phyloP scores from a whole-genome alignment of 2,329 filamentous ascomycete species.

The Trichoderma sp. region DNA sequence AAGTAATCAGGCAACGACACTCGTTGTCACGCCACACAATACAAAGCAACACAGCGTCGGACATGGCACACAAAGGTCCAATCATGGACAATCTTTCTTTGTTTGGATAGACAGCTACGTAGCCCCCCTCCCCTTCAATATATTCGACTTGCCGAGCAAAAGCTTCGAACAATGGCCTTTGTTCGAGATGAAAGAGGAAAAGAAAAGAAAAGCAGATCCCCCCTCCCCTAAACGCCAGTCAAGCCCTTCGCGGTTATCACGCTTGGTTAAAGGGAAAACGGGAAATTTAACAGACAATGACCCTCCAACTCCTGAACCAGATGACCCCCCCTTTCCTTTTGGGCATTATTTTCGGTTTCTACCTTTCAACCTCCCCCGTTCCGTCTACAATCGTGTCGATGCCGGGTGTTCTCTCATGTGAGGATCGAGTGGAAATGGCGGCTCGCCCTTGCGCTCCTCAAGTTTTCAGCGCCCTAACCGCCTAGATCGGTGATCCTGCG shows the following conservation, averaged over 20 bases:
- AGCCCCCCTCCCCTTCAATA: neutral
- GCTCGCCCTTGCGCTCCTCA: neutral
- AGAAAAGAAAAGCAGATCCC: neutral
- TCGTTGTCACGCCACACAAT: neutral
- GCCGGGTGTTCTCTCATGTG: neutral
- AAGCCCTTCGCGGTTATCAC: neutral
- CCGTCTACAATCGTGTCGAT: neutral
- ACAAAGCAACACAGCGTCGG: neutral
- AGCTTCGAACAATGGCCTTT: neutral
- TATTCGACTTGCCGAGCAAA: neutral
- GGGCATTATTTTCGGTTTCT: neutral
- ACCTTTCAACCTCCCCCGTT: neutral
- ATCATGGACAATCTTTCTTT: neutral
- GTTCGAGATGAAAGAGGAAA: neutral
- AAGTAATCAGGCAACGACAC: neutral
- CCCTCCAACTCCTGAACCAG: slow-evolving; percentile 13
- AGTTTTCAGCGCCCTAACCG: neutral
- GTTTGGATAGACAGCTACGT: neutral
- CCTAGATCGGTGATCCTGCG: slow-evolving; percentile 42
- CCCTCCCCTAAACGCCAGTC: slow-evolving; percentile 16
- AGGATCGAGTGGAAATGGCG: neutral
- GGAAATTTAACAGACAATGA: neutral
- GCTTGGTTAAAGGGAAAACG: neutral
- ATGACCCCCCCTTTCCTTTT: neutral
- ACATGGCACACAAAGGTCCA: neutral